Evolutionary conservation across 257 asterid species (phyloP).

Genomic region (Przewalskia tangutica): DNA sequence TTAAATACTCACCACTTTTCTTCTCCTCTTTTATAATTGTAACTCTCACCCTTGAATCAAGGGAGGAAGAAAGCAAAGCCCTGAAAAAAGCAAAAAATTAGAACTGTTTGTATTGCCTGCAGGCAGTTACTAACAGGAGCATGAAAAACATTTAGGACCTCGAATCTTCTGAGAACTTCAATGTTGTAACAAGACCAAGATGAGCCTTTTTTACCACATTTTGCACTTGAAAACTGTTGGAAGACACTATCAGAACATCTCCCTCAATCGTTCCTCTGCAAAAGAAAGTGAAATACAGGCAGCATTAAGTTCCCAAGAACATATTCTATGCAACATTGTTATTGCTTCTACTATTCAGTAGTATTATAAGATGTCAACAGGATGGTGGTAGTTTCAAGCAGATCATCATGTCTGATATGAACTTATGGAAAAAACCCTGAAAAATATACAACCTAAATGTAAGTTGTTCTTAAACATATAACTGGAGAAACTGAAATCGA

Average conservation of each 20-base stretch:
- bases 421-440: not conserved
- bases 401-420: not conserved
- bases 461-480: not conserved
- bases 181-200: constrained; percentile 74
- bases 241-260: constrained; percentile 42
- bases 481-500: not conserved
- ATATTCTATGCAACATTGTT: not conserved
- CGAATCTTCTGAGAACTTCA: constrained; percentile 73
- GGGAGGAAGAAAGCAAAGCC: constrained; percentile 67
- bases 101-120: not conserved
- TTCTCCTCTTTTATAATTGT: constrained; percentile 43
- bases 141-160: constrained; percentile 36
- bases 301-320: not conserved
- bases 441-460: not conserved
- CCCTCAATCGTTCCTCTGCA: constrained; percentile 92
- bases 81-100: constrained; percentile 26
- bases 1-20: constrained; percentile 38
- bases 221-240: constrained; percentile 43
- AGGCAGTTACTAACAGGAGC: constrained; percentile 6
- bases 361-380: not conserved
- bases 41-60: constrained; percentile 83
- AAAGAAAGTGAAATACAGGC: constrained; percentile 10
- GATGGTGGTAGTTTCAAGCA: not conserved
- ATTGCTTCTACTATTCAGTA: not conserved
- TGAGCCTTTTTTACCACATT: constrained; percentile 67